Evolutionary conservation across 768 basidiomycete genomes (phyloP).

Genomic region (Fomitopsis serialis): DNA sequence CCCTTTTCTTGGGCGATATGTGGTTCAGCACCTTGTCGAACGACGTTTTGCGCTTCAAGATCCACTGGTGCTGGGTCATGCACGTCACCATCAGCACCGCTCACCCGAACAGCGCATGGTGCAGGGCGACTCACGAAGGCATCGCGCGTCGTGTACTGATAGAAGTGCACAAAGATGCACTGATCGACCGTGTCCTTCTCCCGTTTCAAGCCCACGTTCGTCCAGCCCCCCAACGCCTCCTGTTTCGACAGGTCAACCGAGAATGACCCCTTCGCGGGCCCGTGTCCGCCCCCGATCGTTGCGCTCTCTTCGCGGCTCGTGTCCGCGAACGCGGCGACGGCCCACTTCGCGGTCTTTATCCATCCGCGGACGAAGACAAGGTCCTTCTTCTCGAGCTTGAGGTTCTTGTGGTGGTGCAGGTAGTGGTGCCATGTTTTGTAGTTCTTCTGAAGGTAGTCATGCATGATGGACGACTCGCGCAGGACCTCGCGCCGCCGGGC

Average conservation of each 20-base stretch:
- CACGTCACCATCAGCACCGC: too few relatives aligned
- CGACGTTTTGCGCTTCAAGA: too few relatives aligned
- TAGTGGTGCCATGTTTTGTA: too few relatives aligned
- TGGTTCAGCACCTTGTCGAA: too few relatives aligned
- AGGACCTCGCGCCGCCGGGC: too few relatives aligned
- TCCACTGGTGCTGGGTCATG: too few relatives aligned
- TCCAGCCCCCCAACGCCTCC: not conserved
- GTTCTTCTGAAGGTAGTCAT: too few relatives aligned
- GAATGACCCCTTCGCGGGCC: not conserved
- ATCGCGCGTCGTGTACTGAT: not conserved
- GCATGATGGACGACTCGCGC: too few relatives aligned
- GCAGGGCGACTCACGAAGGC: not conserved
- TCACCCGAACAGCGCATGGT: too few relatives aligned
- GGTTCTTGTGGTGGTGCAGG: too few relatives aligned
- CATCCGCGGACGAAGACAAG: not conserved
- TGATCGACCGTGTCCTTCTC: not conserved
- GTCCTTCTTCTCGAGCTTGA: not conserved
- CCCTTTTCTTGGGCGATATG: too few relatives aligned
- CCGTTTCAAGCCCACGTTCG: not conserved
- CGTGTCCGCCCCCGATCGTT: not conserved
- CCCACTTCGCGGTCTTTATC: not conserved
- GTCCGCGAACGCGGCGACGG: not conserved
- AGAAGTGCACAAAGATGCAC: not conserved
- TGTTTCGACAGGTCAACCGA: not conserved
- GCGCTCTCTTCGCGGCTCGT: not conserved